Conservation (phyloP, 177 flowering plant species). For the Tripterygium wilfordii region DNA sequence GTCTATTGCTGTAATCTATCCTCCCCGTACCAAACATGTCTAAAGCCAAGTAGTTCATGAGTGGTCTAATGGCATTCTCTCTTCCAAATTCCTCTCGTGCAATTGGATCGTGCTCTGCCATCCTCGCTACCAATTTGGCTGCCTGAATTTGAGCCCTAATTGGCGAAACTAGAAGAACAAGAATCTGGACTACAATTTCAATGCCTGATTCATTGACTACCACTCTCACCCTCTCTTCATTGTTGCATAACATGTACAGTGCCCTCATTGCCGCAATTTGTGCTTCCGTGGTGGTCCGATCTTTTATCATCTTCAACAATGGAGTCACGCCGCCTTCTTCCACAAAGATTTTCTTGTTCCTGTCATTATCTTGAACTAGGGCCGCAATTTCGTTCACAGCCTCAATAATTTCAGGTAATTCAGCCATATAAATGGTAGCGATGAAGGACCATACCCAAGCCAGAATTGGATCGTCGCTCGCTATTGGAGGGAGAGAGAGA, state of each 20-base stretch:
- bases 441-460: constrained; percentile 50
- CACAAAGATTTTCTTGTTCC: constrained; percentile 46
- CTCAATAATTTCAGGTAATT: constrained; percentile 22
- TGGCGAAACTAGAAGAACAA: constrained; percentile 32
- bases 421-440: constrained; percentile 30
- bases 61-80: constrained; percentile 39
- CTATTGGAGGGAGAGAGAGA: constrained; percentile 44
- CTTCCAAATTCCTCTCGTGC: constrained; percentile 44
- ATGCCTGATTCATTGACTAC: constrained; percentile 25
- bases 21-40: constrained; percentile 31
- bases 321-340: constrained; percentile 53
- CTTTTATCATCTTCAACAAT: constrained; percentile 39
- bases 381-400: constrained; percentile 40
- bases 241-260: constrained; percentile 16
- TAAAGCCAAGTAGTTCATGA: constrained; percentile 32
- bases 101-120: constrained; percentile 25
- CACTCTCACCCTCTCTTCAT: constrained; percentile 27
- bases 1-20: constrained; percentile 21
- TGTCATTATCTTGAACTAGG: constrained; percentile 38
- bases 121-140: constrained; percentile 39
- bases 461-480: constrained; percentile 51
- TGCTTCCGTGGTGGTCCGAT: constrained; percentile 20
- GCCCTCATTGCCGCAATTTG: constrained; percentile 28
- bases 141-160: constrained; percentile 37
- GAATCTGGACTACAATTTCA: constrained; percentile 25